Percentiles rank a stretch among this genome's conserved stretches.
Evolutionary conservation across 169 alveolate species (phyloP).

Genomic region (Plasmodium relictum): DNA sequence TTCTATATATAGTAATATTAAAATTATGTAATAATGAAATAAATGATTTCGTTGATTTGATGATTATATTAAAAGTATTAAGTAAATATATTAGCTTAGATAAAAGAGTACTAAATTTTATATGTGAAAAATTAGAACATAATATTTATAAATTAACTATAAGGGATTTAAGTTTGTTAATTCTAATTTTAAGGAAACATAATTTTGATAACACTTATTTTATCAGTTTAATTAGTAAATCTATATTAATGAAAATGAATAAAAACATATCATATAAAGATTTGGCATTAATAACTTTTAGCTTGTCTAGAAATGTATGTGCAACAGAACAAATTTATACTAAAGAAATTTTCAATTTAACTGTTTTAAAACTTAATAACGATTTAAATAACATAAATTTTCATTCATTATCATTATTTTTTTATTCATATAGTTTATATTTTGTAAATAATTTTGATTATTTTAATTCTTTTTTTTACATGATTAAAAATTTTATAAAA

Average conservation of each 20-base stretch:
- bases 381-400: constrained; percentile 52
- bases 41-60: constrained; percentile 42
- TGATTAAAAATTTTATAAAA: constrained; percentile 57
- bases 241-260: constrained; percentile 69
- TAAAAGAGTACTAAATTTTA: constrained; percentile 47
- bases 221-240: constrained; percentile 35
- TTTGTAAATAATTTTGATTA: constrained; percentile 36
- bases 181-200: constrained; percentile 51
- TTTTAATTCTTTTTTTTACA: constrained; percentile 54
- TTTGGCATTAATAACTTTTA: constrained; percentile 36
- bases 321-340: constrained; percentile 33
- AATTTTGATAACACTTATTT: constrained; percentile 44
- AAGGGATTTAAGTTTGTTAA: constrained; percentile 58
- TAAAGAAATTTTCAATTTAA: constrained; percentile 50
- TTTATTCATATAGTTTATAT: constrained; percentile 67
- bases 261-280: constrained; percentile 68
- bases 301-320: constrained; percentile 22
- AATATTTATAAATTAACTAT: constrained; percentile 38
- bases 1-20: constrained; percentile 35
- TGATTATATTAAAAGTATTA: constrained; percentile 61
- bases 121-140: constrained; percentile 58
- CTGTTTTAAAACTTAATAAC: constrained; percentile 39
- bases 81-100: constrained; percentile 44
- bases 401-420: constrained; percentile 67
- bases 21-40: constrained; percentile 63